Evolutionary conservation across 345 rosid genomes (phyloP).

Genomic region (Populus deltoides): DNA sequence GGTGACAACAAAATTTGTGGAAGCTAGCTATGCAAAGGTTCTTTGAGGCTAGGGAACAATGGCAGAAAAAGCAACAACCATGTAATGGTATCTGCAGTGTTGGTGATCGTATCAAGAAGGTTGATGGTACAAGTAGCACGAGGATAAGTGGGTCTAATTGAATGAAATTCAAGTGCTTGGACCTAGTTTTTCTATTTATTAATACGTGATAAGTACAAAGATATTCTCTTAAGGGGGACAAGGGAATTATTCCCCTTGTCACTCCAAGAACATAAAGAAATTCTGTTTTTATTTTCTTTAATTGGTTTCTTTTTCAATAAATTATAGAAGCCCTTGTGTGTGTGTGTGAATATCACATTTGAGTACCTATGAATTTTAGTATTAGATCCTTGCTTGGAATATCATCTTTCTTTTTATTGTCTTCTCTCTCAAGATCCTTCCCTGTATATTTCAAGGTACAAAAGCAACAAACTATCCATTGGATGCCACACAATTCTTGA

Average conservation of each 20-base stretch:
- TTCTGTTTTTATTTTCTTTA: background rate
- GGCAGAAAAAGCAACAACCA: background rate
- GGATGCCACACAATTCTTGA: background rate
- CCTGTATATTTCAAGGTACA: background rate
- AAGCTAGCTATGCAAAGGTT: background rate
- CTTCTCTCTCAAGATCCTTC: background rate
- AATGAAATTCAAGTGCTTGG: background rate
- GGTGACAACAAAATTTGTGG: background rate
- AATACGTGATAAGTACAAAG: background rate
- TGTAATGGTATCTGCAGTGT: background rate
- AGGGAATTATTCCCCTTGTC: background rate
- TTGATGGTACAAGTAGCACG: background rate
- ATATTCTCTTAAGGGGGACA: background rate
- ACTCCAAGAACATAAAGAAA: background rate
- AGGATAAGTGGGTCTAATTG: background rate
- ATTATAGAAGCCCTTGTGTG: background rate
- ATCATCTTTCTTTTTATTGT: background rate
- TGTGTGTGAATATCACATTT: no score
- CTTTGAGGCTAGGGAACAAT: background rate
- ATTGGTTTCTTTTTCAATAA: background rate
- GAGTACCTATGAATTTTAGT: no score
- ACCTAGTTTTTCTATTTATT: background rate
- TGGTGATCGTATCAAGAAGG: background rate
- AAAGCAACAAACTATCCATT: background rate
- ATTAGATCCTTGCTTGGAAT: no score